Conservation (phyloP, 1,284 basidiomycete genomes). For the Tylopilus orsonianus region DNA sequence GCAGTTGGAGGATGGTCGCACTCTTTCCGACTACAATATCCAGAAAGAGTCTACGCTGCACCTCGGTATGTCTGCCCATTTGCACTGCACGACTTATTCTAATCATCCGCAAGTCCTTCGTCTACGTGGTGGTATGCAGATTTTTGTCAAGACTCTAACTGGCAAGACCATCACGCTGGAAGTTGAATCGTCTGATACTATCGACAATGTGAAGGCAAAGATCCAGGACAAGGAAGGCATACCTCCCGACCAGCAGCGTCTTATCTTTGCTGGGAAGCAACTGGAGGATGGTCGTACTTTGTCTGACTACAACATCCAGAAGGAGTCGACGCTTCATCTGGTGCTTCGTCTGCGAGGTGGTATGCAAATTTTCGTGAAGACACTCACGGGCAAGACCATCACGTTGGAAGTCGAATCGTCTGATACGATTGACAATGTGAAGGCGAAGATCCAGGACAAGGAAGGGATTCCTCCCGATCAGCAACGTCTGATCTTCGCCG, state of each 20-base stretch:
- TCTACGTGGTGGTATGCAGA: slow-evolving; percentile 73
- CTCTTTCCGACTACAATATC: slow-evolving; percentile 78
- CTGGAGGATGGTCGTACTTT: slow-evolving; percentile 75
- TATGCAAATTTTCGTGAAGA: slow-evolving; percentile 74
- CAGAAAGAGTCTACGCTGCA: slow-evolving; percentile 76
- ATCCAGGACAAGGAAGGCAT: too few species aligned
- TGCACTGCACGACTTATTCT: accelerated
- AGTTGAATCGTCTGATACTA: slow-evolving; percentile 85
- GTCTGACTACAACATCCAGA: too few species aligned
- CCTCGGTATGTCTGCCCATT: slow-evolving; percentile 42
- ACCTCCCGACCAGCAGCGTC: too few species aligned
- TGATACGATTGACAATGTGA: too few species aligned
- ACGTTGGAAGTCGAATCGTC: slow-evolving; percentile 79
- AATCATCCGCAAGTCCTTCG: slow-evolving; percentile 48
- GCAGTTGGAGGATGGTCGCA: slow-evolving; percentile 83
- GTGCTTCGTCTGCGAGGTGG: slow-evolving; percentile 51
- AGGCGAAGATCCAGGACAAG: too few species aligned
- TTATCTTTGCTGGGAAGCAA: slow-evolving; percentile 85
- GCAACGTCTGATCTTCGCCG: slow-evolving; percentile 77
- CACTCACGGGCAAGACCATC: slow-evolving; percentile 78
- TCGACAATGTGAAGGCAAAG: too few species aligned
- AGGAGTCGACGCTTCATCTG: too few species aligned
- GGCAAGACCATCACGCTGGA: slow-evolving; percentile 88
- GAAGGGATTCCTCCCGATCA: too few species aligned
- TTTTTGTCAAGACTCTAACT: slow-evolving; percentile 74